phyloP scores from a whole-genome alignment of 371 early-diverging fungal species.

The Haplosporangium sp. region DNA sequence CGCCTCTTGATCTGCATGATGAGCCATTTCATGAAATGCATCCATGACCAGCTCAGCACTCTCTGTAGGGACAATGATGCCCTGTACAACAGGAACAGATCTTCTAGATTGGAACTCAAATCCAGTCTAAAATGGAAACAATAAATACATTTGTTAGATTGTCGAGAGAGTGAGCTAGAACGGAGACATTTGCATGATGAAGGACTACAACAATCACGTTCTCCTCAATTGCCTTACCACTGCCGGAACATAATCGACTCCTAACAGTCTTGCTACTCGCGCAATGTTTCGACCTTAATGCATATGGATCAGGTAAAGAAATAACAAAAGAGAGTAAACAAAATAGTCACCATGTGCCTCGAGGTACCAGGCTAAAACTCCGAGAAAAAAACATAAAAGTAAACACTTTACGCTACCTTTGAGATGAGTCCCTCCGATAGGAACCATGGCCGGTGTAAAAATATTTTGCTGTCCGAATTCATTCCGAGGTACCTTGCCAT shows the following conservation, averaged over 20 bases:
- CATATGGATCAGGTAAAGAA: background rate
- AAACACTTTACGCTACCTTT: constrained; percentile 53
- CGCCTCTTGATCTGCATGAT: constrained; percentile 57
- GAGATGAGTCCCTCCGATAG: constrained; percentile 83
- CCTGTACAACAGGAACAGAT: constrained; percentile 74
- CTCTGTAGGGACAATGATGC: constrained; percentile 80
- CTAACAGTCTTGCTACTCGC: constrained; percentile 74
- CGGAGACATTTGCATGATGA: no score
- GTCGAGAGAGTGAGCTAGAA: no score
- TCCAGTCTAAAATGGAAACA: constrained; percentile 60
- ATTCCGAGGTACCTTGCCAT: constrained; percentile 87
- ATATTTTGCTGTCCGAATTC: constrained; percentile 85
- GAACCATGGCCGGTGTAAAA: constrained; percentile 86
- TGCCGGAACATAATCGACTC: constrained; percentile 84
- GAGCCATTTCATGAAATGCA: constrained; percentile 55
- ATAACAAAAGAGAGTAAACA: no score
- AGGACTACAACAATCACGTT: no score
- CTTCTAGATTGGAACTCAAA: constrained; percentile 80
- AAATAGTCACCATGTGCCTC: background rate
- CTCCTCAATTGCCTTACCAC: constrained; percentile 64
- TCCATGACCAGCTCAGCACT: constrained; percentile 69
- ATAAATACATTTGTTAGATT: constrained; percentile 13
- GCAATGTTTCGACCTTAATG: constrained; percentile 60
- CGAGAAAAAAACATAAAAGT: background rate
- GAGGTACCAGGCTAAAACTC: background rate